These are phyloP conservation scores for Candida corydali DNA, from an alignment of 805 yeast species.

Conservation along the genomic window DNA sequence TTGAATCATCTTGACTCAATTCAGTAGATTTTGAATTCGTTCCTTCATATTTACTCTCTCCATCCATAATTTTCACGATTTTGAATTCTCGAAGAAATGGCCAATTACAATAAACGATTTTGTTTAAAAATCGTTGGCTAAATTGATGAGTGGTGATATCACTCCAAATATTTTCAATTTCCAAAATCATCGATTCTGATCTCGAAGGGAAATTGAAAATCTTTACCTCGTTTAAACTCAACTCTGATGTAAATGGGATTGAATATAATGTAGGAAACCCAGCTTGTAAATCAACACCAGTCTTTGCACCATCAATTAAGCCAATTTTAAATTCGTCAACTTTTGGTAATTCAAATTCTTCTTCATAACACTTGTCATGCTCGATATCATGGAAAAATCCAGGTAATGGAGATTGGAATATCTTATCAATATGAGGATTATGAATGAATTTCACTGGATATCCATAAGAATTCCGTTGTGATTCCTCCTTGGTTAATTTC, in stretches of 20 bases:
- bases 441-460: conserved; percentile 59
- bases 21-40: conserved; percentile 32
- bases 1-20: conserved; percentile 40
- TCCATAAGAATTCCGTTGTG: conserved; percentile 71
- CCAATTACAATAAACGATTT: conserved; percentile 74
- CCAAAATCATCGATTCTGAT: conserved; percentile 74
- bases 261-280: conserved; percentile 87
- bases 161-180: conserved; percentile 50
- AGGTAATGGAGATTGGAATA: conserved; percentile 73
- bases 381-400: conserved; percentile 74
- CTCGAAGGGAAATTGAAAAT: conserved; percentile 85
- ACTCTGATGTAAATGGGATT: conserved; percentile 52
- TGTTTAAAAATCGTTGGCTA: conserved; percentile 57
- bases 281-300: conserved; percentile 70
- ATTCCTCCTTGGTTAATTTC: conserved; percentile 66
- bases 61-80: conserved; percentile 60
- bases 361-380: conserved; percentile 74
- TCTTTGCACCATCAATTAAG: conserved; percentile 58
- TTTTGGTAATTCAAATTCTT: conserved; percentile 48
- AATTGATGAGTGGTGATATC: conserved; percentile 60
- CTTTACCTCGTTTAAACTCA: conserved; percentile 59
- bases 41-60: conserved; percentile 43
- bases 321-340: conserved; percentile 48
- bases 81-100: conserved; percentile 86
- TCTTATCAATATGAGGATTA: conserved; percentile 68